Evolutionary conservation across 1,284 basidiomycete genomes (phyloP).

Genomic region (Vanrija humicola): DNA sequence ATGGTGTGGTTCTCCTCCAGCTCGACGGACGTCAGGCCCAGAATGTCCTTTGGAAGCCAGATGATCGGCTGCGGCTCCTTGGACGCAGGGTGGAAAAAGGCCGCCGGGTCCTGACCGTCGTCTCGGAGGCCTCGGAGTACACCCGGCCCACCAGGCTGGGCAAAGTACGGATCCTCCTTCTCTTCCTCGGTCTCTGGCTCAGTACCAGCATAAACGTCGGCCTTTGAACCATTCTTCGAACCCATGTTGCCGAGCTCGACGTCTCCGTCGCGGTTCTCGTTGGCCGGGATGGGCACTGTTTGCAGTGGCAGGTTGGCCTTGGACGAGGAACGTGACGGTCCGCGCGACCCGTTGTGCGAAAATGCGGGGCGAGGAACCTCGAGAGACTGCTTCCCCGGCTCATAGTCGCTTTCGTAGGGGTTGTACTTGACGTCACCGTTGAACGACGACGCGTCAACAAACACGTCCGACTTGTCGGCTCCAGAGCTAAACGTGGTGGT

Average conservation of each 20-base stretch:
- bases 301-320: no score
- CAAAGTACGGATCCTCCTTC: constrained; percentile 34
- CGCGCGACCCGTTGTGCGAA: no score
- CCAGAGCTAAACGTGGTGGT: no score
- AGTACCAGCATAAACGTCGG: constrained; percentile 7
- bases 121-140: constrained; percentile 13
- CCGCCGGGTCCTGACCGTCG: constrained; percentile 36
- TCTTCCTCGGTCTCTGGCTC: background rate
- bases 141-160: constrained; percentile 42
- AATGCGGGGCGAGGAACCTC: no score
- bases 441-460: background rate
- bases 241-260: constrained; percentile 9
- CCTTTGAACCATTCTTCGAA: background rate
- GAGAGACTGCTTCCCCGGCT: no score
- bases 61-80: constrained; percentile 68
- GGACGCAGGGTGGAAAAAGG: constrained; percentile 76
- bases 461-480: no score
- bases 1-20: constrained; percentile 56
- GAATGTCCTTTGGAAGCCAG: constrained; percentile 72
- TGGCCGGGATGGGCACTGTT: background rate
- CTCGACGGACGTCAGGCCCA: constrained; percentile 65
- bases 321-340: no score
- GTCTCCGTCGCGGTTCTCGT: background rate
- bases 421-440: background rate
- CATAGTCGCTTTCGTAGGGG: background rate